Evolutionary conservation across 78 protist genomes (phyloP).

Genomic region (Tieghemostelium lacteum): DNA sequence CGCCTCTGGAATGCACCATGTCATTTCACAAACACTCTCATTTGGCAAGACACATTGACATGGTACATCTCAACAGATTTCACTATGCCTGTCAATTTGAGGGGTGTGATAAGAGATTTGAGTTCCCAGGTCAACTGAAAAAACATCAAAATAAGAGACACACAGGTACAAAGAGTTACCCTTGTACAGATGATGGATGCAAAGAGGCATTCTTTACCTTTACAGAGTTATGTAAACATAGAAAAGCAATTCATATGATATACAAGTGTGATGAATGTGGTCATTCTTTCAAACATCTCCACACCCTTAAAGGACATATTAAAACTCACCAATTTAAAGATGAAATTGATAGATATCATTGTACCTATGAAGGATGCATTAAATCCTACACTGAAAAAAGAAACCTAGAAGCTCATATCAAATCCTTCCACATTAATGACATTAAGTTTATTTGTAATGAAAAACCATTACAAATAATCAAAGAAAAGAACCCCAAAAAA

Average conservation of each 20-base stretch:
- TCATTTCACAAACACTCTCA: slow-evolving; percentile 58
- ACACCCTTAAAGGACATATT: neutral
- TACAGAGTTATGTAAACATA: slow-evolving; percentile 49
- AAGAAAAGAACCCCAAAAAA: neutral
- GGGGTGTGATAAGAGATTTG: slow-evolving; percentile 46
- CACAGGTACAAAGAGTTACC: neutral
- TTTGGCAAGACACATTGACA: slow-evolving; percentile 43
- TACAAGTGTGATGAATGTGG: slow-evolving; percentile 15
- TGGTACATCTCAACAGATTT: slow-evolving; percentile 30
- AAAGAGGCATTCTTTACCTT: slow-evolving; percentile 8
- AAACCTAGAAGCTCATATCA: slow-evolving; percentile 29
- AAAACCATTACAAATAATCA: neutral
- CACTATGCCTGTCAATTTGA: slow-evolving; percentile 73
- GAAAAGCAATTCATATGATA: neutral
- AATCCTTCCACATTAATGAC: neutral
- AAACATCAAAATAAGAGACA: slow-evolving; percentile 12
- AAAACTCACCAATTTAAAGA: neutral
- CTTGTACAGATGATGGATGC: slow-evolving; percentile 23
- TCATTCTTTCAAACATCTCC: neutral
- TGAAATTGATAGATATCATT: slow-evolving; percentile 21
- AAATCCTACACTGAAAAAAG: slow-evolving; percentile 1
- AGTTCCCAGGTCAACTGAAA: slow-evolving; percentile 32
- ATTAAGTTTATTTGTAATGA: slow-evolving; percentile 2
- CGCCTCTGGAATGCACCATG: slow-evolving; percentile 8
- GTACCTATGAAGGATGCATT: slow-evolving; percentile 22